Evolutionary conservation across 352 stramenopile species (phyloP), one percentile per base, ranked within the genome.

Genomic region (Phytophthora capsici): DNA sequence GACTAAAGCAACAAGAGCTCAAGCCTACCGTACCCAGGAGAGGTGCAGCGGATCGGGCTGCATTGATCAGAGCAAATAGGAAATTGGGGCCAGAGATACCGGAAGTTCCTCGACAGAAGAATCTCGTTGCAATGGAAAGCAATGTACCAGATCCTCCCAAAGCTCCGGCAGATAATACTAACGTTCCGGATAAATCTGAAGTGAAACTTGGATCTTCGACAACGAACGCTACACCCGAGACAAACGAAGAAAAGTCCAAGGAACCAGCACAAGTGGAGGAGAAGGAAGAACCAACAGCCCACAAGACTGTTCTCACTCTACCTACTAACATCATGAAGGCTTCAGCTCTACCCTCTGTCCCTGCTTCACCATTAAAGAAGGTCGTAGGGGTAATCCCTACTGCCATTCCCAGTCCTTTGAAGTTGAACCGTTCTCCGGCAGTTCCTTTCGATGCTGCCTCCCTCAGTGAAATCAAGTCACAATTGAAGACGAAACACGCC

Each of bases 381-480:
- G 32, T 65, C 12, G 22, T 62, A 40, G 67, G 48, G 9, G 40
- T 19, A 3, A 60, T 37, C 1, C 59, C 53, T 20, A 68, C 63
- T 28, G 57, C 20, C 22, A 72, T 69, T 36, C 56, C 66, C 3
- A 78, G 72, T 49, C 75, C 77, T 14, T 52, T 70, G 25, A 82
- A 80, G 20, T 36, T 26, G 20, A 50, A 23, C 1, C 44, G 30
- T 25, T 55, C 67, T 40, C 63, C 59, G 14, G 41, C 79, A n/a
- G 55, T 76, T 28, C 72, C 78, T 10, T 89, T 92, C 23, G 81
- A 89, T 47, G 69, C 56, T 28, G 63, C 72, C 8, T 86, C 81
- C 4, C 75, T 90, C 19, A 80, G 71, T 19, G 81, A 88, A 61
- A 88, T 90, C 55, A 82, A 80, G 30, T 72, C 65, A 4, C 75